Evolutionary conservation across 1,139 yeast species (phyloP), one percentile per base, ranked within the genome.

Genomic region (Zygoascus meyerae): DNA sequence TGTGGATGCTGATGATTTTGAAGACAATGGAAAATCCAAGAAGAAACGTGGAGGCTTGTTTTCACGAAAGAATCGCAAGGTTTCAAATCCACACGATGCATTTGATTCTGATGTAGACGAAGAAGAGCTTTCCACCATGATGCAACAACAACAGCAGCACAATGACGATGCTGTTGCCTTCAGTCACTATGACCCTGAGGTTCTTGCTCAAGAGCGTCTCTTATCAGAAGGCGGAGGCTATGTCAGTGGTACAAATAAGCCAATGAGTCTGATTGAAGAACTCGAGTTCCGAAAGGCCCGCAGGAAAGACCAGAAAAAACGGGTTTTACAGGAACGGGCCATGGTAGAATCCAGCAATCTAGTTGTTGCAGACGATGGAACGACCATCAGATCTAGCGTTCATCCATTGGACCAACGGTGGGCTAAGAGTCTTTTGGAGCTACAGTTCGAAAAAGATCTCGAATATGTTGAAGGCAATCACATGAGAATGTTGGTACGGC

Each of bases 241-340:
- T 10, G 37, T 35, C 15, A 21, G 34, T n/a, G 34, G 40, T 5
- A 48, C 21, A 43, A 55, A 55, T 3, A 56, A 57, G 39, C 62
- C 64, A 1, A 57, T 59, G 12, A 61, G 68, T 6, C 55, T 66
- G 14, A 62, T 66, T 41, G 70, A 66, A 49, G 70, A 66, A 50
- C 50, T 66, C 35, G 70, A 66, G 50, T 54, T 66, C 47, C 62
- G 70, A 30, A 66, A 66, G 47, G 62, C 64, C n/a, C 67, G 65
- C 28, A 52, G 60, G 14, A 52, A 49, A 37, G 55, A 61, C 1
- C 64, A 65, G 44, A 53, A 52, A 26, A 55, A 55, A 37, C 53
- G 54, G 16, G 56, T 63, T 14, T 40, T 52, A 16, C 52, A 59
- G 18, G 67, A 64, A 28, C n/a, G 29, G 8, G 56, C 57, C 9